A percentile compares a stretch with the other conserved stretches of the same genome.
Conservation (phyloP, 345 rosid genomes). For the Nephelium lappaceum region DNA sequence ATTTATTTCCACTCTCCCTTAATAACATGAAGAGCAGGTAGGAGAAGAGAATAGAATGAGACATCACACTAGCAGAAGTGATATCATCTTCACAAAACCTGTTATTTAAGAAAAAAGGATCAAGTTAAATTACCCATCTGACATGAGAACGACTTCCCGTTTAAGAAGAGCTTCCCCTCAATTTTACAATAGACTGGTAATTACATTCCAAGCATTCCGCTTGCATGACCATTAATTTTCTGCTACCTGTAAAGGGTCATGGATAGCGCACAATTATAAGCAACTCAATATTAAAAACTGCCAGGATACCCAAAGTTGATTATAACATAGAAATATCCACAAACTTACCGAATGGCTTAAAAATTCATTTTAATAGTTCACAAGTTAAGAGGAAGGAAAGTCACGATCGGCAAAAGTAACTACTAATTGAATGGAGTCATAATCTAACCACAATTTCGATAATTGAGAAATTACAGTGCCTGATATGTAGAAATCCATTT, state of each 20-base stretch:
- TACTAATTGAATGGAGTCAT: neutral
- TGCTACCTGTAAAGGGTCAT: conserved; percentile 54
- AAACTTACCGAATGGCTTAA: neutral
- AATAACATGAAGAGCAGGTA: no score
- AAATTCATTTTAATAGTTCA: neutral
- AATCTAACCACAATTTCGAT: neutral
- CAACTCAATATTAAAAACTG: neutral
- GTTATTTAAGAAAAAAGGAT: neutral
- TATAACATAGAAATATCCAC: neutral
- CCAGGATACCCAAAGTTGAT: neutral
- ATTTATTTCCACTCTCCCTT: no score
- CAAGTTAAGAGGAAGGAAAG: neutral
- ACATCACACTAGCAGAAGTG: neutral
- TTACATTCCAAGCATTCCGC: conserved; percentile 71
- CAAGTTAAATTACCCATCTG: conserved; percentile 53
- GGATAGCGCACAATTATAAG: conserved; percentile 3
- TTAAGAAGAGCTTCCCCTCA: conserved; percentile 47
- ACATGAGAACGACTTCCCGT: conserved; percentile 37
- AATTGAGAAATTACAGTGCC: neutral
- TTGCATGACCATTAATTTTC: conserved; percentile 75
- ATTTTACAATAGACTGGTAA: conserved; percentile 50
- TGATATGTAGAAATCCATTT: neutral
- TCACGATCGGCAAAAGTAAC: neutral
- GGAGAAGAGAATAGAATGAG: neutral
- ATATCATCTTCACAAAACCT: neutral